Conservation (phyloP, 106 monocot species). For the Posidonia australis region DNA sequence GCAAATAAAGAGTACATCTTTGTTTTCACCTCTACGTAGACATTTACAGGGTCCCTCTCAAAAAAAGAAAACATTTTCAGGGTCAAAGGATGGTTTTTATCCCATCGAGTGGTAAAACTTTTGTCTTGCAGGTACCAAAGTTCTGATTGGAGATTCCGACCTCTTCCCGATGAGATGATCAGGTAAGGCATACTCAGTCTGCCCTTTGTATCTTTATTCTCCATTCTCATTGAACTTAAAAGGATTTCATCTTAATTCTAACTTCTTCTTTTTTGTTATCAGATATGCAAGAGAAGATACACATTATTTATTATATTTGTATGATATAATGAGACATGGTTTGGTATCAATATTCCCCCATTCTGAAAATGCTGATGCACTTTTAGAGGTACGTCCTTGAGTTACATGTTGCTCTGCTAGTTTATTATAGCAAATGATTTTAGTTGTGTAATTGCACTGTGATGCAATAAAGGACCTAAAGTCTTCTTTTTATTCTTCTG, state of each 20-base stretch:
- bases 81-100: neutral
- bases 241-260: too few species aligned
- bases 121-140: constrained; percentile 76
- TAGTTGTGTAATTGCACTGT: too few species aligned
- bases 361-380: constrained; percentile 31
- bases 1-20: constrained; percentile 89
- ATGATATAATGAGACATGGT: constrained; percentile 65
- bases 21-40: neutral
- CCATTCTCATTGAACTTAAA: too few species aligned
- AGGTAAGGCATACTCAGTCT: constrained; percentile 34
- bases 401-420: neutral
- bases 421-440: neutral
- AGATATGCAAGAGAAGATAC: constrained; percentile 99
- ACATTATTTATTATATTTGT: constrained; percentile 79
- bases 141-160: constrained; percentile 92
- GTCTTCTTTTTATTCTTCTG: too few species aligned
- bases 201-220: too few species aligned
- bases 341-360: constrained; percentile 34
- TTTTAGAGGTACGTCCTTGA: constrained; percentile 52
- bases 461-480: too few species aligned
- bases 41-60: neutral
- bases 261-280: neutral
- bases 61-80: too few species aligned
- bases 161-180: constrained; percentile 82
- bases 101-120: neutral